Conservation (phyloP, 768 basidiomycete genomes). For the Amanita pseudoporphyria region DNA sequence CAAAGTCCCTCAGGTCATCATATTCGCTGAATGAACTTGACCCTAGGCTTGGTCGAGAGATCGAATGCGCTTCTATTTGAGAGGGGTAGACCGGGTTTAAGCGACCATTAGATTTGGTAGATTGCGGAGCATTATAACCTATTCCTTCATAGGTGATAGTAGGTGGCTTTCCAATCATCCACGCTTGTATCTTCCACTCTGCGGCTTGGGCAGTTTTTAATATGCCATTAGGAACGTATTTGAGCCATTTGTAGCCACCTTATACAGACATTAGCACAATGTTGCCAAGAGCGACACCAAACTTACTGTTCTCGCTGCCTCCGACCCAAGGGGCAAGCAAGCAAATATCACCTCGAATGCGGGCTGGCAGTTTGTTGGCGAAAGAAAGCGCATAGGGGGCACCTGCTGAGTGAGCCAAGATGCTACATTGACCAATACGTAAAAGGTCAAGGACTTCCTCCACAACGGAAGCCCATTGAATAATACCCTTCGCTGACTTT, state of each 20-base stretch:
- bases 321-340: conserved; percentile 95
- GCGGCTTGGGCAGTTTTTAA: conserved; percentile 94
- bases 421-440: conserved; percentile 67
- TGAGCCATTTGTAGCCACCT: conserved; percentile 94
- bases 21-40: conserved; percentile 78
- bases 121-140: conserved; percentile 52
- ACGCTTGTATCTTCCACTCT: conserved; percentile 94
- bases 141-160: conserved; percentile 79
- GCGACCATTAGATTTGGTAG: conserved; percentile 14
- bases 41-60: conserved; percentile 58
- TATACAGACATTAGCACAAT: conserved; percentile 2
- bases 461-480: conserved; percentile 86
- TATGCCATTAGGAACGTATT: conserved; percentile 89
- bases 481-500: conserved; percentile 66
- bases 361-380: conserved; percentile 62
- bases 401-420: conserved; percentile 95
- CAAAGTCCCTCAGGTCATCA: conserved; percentile 80
- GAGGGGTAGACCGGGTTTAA: conserved; percentile 20
- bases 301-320: conserved; percentile 79
- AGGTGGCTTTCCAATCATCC: conserved; percentile 96
- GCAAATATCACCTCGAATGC: conserved; percentile 78
- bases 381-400: conserved; percentile 91
- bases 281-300: conserved; percentile 7
- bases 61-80: conserved; percentile 22
- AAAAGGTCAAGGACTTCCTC: conserved; percentile 84